Evolutionary conservation across 2,329 filamentous ascomycete species (phyloP).

Genomic region (Parastagonospora avenae): DNA sequence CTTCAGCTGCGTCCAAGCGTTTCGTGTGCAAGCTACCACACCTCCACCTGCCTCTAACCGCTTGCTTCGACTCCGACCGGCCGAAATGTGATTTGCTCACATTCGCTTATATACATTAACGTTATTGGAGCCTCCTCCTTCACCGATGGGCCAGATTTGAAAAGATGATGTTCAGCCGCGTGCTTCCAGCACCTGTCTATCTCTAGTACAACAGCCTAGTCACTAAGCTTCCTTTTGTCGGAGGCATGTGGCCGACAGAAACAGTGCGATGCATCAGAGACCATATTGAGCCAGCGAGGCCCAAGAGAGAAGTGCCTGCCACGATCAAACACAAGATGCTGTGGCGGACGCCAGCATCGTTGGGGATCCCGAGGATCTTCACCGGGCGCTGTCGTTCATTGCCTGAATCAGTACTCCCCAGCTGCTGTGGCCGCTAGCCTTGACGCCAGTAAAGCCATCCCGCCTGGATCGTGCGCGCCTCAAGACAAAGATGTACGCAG

Average conservation of each 20-base stretch:
- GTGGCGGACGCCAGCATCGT: slow-evolving; percentile 37
- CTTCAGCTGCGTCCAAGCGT: too few relatives aligned
- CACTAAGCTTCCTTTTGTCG: too few relatives aligned
- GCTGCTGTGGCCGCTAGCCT: slow-evolving; percentile 37
- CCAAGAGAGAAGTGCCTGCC: slow-evolving; percentile 35
- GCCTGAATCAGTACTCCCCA: slow-evolving; percentile 29
- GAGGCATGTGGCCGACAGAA: too few relatives aligned
- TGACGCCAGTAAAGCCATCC: slow-evolving; percentile 41
- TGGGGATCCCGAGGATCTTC: slow-evolving; percentile 37
- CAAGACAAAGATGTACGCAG: slow-evolving; percentile 31
- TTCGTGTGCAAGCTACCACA: not conserved
- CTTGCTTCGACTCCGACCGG: slow-evolving; percentile 19
- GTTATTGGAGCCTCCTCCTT: slow-evolving; percentile 7
- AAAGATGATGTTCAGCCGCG: slow-evolving; percentile 1
- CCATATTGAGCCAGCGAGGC: slow-evolving; percentile 10
- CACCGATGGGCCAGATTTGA: slow-evolving; percentile 6
- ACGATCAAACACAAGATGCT: slow-evolving; percentile 25
- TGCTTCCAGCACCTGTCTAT: not conserved
- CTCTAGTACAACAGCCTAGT: too few relatives aligned
- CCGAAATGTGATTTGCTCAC: slow-evolving; percentile 16
- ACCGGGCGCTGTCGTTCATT: slow-evolving; percentile 30
- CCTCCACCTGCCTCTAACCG: not conserved
- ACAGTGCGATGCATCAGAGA: not conserved
- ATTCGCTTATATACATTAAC: slow-evolving; percentile 6
- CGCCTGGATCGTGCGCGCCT: slow-evolving; percentile 40